These are phyloP conservation scores for Pythium dissotocum DNA, from an alignment of 352 stramenopile genomes.

Conservation along the genomic window DNA sequence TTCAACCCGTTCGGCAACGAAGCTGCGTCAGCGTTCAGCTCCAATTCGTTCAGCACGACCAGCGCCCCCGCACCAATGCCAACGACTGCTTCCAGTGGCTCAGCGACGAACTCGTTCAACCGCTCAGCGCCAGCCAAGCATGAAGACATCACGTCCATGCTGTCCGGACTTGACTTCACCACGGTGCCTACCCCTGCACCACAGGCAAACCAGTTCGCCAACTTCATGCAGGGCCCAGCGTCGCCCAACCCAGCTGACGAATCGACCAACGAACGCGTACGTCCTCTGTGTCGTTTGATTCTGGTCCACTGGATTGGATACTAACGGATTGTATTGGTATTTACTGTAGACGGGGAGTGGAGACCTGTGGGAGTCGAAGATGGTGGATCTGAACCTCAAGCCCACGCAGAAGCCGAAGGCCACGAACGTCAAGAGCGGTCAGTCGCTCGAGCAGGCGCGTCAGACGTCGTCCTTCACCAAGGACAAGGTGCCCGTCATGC, in stretches of 20 bases:
- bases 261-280: constrained; percentile 26
- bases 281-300: not conserved
- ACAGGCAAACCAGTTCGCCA: constrained; percentile 16
- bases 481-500: constrained; percentile 66
- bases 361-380: constrained; percentile 71
- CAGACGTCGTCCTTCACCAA: constrained; percentile 38
- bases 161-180: constrained; percentile 75
- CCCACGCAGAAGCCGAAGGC: constrained; percentile 40
- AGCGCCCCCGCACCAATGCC: constrained; percentile 14
- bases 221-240: constrained; percentile 23
- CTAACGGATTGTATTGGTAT: too few relatives aligned
- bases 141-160: constrained; percentile 76
- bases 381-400: constrained; percentile 79
- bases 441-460: constrained; percentile 75
- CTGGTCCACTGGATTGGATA: too few relatives aligned
- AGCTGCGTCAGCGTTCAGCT: constrained; percentile 13
- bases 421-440: constrained; percentile 51
- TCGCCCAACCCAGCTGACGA: constrained; percentile 36
- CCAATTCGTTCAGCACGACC: constrained; percentile 19
- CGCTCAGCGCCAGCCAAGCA: constrained; percentile 15
- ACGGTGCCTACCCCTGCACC: constrained; percentile 32
- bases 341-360: constrained; percentile 25
- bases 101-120: constrained; percentile 6
- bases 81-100: constrained; percentile 10
- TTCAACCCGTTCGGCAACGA: constrained; percentile 30